Evolutionary conservation across 495 filamentous ascomycete species (phyloP).

Genomic region (Aspergillus heteromorphus): DNA sequence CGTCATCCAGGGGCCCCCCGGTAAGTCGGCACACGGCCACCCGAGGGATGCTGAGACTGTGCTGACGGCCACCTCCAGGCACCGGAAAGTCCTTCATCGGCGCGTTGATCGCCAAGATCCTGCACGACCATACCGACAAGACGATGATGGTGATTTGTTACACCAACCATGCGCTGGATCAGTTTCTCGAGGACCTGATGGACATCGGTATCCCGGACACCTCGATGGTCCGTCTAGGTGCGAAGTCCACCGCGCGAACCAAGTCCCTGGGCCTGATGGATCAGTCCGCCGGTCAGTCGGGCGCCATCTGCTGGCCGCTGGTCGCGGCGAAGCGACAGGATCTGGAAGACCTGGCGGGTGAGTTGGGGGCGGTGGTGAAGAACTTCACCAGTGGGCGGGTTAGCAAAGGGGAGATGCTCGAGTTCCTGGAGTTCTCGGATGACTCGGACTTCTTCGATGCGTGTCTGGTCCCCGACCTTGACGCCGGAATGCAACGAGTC

Average conservation of each 20-base stretch:
- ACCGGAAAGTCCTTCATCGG: constrained; percentile 81
- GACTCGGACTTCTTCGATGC: constrained; percentile 53
- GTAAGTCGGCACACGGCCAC: constrained; percentile 30
- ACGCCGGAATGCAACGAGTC: constrained; percentile 36
- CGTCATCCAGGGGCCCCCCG: constrained; percentile 72
- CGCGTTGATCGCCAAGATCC: constrained; percentile 54
- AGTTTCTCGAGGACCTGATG: constrained; percentile 66
- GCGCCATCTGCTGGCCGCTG: constrained; percentile 7
- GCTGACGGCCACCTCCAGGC: constrained; percentile 37
- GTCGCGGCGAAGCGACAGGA: constrained; percentile 38
- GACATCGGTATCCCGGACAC: constrained; percentile 51
- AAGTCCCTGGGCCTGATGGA: constrained; percentile 39
- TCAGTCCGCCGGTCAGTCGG: constrained; percentile 31
- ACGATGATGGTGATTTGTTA: constrained; percentile 59
- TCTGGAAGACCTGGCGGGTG: constrained; percentile 23
- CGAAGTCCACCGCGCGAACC: constrained; percentile 52
- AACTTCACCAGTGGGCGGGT: constrained; percentile 24
- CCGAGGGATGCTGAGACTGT: not conserved
- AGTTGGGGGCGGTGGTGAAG: constrained; percentile 9
- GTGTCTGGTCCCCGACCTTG: constrained; percentile 40
- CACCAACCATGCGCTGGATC: constrained; percentile 72
- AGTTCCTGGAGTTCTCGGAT: constrained; percentile 57
- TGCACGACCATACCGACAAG: constrained; percentile 48
- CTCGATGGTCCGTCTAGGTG: constrained; percentile 63
- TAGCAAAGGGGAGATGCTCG: constrained; percentile 35